Conservation (phyloP, 2,329 filamentous ascomycete genomes). For the Xylaria sp. region DNA sequence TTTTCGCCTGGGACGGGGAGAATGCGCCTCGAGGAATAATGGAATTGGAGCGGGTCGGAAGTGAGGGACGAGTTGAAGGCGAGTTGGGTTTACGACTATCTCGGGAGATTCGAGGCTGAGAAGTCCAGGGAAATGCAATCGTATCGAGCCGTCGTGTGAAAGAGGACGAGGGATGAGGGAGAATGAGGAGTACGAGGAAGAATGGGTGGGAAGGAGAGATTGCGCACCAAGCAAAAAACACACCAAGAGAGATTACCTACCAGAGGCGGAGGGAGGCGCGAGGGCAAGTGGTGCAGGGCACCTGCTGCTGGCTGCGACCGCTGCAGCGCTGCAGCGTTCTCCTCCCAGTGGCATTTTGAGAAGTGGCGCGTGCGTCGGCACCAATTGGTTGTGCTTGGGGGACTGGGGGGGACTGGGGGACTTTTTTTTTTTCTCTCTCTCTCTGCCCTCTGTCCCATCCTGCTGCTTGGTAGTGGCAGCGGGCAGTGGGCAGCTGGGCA, state of each 20-base stretch:
- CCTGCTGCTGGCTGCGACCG: constrained; percentile 24
- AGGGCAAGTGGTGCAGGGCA: constrained; percentile 24
- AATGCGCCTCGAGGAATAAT: constrained; percentile 35
- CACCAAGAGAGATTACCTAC: constrained; percentile 1
- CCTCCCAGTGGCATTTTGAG: constrained; percentile 26
- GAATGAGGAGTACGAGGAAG: constrained; percentile 21
- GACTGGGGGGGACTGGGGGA: not conserved
- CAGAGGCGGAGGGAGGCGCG: constrained; percentile 20
- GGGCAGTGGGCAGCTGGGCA: no score
- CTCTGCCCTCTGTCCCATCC: not conserved
- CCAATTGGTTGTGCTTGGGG: constrained; percentile 17
- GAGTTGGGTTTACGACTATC: constrained; percentile 25
- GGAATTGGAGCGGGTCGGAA: constrained; percentile 29
- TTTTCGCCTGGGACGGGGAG: constrained; percentile 19
- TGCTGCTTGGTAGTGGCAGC: no score
- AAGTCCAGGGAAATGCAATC: constrained; percentile 19
- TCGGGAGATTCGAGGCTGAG: constrained; percentile 29
- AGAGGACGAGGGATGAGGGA: constrained; percentile 29
- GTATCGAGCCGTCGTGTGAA: constrained; percentile 28
- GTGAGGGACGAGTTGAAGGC: constrained; percentile 26
- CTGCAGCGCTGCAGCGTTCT: not conserved
- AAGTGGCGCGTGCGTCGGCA: constrained; percentile 25
- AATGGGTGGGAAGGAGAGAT: constrained; percentile 26
- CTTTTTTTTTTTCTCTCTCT: not conserved
- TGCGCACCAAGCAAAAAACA: constrained; percentile 35